phyloP scores from a whole-genome alignment of 257 asterid genomes.

The Rehmannia glutinosa region DNA sequence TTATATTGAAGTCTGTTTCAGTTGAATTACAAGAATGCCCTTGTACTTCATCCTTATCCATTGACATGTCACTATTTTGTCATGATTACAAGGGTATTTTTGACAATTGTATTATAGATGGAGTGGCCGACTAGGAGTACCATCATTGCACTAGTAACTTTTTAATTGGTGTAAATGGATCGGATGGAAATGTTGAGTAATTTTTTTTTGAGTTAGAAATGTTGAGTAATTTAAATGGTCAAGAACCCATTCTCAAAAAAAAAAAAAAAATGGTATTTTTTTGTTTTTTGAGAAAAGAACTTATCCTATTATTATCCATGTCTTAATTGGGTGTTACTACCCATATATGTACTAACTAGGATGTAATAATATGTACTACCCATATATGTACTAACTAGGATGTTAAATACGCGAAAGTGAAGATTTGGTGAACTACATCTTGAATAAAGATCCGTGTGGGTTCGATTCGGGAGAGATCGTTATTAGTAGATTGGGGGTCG shows the following conservation, averaged over 20 bases:
- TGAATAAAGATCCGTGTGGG: too few relatives aligned
- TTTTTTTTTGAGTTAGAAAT: too few relatives aligned
- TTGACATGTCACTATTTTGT: constrained; percentile 15
- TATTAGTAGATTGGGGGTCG: too few relatives aligned
- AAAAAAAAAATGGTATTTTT: too few relatives aligned
- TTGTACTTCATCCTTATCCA: constrained; percentile 29
- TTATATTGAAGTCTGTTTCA: background rate
- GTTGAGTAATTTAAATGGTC: too few relatives aligned
- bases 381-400: too few relatives aligned
- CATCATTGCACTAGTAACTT: background rate
- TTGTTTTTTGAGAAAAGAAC: too few relatives aligned
- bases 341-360: background rate
- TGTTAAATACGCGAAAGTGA: too few relatives aligned
- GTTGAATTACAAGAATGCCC: constrained; percentile 19
- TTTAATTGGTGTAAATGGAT: background rate
- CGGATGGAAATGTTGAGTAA: background rate
- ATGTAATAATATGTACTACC: too few relatives aligned
- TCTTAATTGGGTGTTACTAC: background rate
- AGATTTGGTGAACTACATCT: too few relatives aligned
- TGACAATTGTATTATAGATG: background rate
- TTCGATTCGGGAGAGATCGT: too few relatives aligned
- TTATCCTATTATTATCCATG: background rate
- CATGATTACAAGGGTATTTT: constrained; percentile 19
- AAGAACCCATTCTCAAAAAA: too few relatives aligned
- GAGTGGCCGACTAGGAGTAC: constrained; percentile 14